Conservation (phyloP, 179 eudicot genomes). For the Camellia oleifera region DNA sequence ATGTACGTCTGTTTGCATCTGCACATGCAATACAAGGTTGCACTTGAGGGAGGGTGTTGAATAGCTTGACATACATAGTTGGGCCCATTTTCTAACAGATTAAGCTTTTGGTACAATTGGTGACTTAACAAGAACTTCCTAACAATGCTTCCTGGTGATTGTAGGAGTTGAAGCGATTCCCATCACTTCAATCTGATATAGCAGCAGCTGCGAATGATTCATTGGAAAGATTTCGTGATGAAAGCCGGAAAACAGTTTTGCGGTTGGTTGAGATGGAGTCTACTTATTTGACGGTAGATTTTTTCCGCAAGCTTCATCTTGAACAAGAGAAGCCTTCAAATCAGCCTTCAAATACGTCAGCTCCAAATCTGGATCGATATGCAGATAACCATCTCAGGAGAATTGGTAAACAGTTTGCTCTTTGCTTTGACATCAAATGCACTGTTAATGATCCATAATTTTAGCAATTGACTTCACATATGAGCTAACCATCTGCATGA, state of each 20-base stretch:
- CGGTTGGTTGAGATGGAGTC: slow-evolving; percentile 99
- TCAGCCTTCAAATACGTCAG: slow-evolving; percentile 25
- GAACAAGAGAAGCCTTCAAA: slow-evolving; percentile 68
- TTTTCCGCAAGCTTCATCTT: slow-evolving; percentile 79
- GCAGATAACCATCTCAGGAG: slow-evolving; percentile 75
- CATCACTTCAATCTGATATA: slow-evolving; percentile 89
- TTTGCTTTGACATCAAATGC: slow-evolving; percentile 6
- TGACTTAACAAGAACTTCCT: not conserved
- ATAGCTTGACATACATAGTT: no score
- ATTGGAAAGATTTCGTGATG: slow-evolving; percentile 89
- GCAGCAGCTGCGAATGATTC: slow-evolving; percentile 89
- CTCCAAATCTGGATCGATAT: slow-evolving; percentile 66
- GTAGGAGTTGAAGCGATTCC: slow-evolving; percentile 93
- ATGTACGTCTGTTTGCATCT: no score
- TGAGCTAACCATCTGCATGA: not conserved
- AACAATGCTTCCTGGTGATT: slow-evolving; percentile 18
- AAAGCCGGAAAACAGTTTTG: slow-evolving; percentile 77
- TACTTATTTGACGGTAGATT: slow-evolving; percentile 85
- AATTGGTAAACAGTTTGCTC: slow-evolving; percentile 51
- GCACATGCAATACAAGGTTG: no score
- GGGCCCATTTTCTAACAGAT: no score
- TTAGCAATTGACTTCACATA: not conserved
- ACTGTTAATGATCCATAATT: not conserved
- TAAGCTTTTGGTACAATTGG: no score
- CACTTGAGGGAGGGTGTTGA: no score